Evolutionary conservation across 805 yeast species (phyloP).

Genomic region (Lipomyces chichibuensis): DNA sequence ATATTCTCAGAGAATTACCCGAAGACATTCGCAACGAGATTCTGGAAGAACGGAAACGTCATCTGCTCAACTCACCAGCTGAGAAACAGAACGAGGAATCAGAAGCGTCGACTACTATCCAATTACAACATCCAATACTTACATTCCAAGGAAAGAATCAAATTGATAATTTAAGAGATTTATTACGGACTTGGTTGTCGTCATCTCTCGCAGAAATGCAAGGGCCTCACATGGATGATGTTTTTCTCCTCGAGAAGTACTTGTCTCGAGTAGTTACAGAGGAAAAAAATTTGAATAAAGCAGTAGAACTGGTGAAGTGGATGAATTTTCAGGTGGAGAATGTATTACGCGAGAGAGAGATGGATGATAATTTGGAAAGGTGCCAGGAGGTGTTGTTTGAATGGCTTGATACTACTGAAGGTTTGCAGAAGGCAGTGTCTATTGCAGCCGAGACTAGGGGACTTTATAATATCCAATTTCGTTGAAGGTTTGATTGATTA

Average conservation of each 20-base stretch:
- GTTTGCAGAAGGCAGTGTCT: constrained; percentile 1
- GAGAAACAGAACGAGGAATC: neutral
- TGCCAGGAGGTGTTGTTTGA: neutral
- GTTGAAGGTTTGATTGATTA: neutral
- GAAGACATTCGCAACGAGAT: neutral
- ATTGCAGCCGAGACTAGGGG: neutral
- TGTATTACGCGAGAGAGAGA: neutral
- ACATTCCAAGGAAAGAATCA: constrained; percentile 45
- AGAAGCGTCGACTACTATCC: constrained; percentile 30
- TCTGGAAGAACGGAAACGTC: neutral
- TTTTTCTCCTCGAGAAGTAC: constrained; percentile 46
- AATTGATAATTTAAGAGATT: constrained; percentile 45
- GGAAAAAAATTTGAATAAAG: constrained; percentile 40
- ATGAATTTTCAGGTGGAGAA: constrained; percentile 8
- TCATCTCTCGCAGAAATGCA: constrained; percentile 39
- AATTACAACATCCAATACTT: constrained; percentile 9
- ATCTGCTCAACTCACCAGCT: constrained; percentile 1
- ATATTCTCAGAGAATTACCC: neutral
- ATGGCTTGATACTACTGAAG: neutral
- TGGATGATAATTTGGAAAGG: neutral
- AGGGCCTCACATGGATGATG: constrained; percentile 51
- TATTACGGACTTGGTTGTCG: constrained; percentile 48
- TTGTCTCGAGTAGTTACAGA: constrained; percentile 41
- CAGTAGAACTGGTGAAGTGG: constrained; percentile 34
- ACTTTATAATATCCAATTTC: neutral